A percentile compares a stretch with the other conserved stretches of the same genome.
Evolutionary conservation across 306 rosid species (phyloP).

Genomic region (Glycine tomentella): DNA sequence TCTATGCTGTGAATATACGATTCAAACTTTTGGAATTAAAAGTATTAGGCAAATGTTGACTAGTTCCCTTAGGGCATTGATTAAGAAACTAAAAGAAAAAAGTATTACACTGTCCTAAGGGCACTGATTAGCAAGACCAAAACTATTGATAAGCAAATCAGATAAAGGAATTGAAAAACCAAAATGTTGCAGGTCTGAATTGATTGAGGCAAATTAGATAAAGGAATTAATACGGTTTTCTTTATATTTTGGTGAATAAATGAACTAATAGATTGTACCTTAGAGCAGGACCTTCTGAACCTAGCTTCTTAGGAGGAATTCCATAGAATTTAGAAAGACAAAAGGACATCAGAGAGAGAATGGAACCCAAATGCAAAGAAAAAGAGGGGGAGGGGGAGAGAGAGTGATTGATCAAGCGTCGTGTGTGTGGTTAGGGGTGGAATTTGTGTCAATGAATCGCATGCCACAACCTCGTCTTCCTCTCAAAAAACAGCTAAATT

Average conservation of each 20-base stretch:
- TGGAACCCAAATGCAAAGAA: background rate
- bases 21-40: background rate
- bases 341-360: slow-evolving; percentile 4
- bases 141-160: background rate
- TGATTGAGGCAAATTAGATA: background rate
- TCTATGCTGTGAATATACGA: background rate
- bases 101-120: too few species aligned
- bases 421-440: background rate
- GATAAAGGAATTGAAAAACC: background rate
- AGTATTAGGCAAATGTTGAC: too few species aligned
- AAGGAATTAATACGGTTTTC: background rate
- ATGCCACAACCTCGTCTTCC: background rate
- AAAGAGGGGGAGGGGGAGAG: background rate
- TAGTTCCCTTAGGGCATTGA: too few species aligned
- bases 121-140: background rate
- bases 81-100: too few species aligned
- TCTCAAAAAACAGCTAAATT: slow-evolving; percentile 1
- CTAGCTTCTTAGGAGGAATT: background rate
- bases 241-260: background rate
- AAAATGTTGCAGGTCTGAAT: background rate
- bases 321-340: slow-evolving; percentile 1
- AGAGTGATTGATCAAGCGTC: background rate
- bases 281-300: background rate
- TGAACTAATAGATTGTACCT: background rate
- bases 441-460: slow-evolving; percentile 5